A percentile compares a stretch with the other conserved stretches of the same genome.
Conservation (phyloP, 371 early-diverging fungal genomes). For the Zychaea mexicana region DNA sequence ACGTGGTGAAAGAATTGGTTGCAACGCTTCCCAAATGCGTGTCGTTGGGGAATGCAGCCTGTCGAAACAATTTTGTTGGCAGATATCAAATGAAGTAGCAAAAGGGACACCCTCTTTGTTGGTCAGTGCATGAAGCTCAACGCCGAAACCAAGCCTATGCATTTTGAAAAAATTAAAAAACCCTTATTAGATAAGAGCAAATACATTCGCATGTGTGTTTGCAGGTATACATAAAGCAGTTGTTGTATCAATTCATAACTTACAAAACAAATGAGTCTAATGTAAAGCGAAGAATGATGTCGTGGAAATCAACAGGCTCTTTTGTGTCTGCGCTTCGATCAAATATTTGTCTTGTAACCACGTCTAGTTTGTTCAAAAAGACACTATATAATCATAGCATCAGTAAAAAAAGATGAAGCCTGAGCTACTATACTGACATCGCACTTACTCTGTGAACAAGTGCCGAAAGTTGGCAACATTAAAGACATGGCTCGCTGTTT, state of each 20-base stretch:
- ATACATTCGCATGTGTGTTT: too few species aligned
- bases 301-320: conserved; percentile 56
- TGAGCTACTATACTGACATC: background rate
- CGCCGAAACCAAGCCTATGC: background rate
- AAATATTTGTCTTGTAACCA: conserved; percentile 27
- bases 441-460: conserved; percentile 37
- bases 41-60: conserved; percentile 55
- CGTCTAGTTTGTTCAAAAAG: conserved; percentile 31
- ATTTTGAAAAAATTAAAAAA: too few species aligned
- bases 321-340: conserved; percentile 31
- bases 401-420: background rate
- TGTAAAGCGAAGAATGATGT: conserved; percentile 57
- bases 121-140: conserved; percentile 7
- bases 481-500: conserved; percentile 63
- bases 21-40: conserved; percentile 41
- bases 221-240: too few species aligned
- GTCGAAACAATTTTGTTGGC: conserved; percentile 37
- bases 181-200: too few species aligned
- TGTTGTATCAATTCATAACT: too few species aligned
- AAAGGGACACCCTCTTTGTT: conserved; percentile 40
- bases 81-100: conserved; percentile 51
- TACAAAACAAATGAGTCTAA: conserved; percentile 57
- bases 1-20: conserved; percentile 25
- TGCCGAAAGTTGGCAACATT: conserved; percentile 64
- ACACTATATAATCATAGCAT: conserved; percentile 21